Evolutionary conservation across 2,329 filamentous ascomycete species (phyloP), one percentile per base, ranked within the genome.

Genomic region (Arthrobotrys sphaeroides): DNA sequence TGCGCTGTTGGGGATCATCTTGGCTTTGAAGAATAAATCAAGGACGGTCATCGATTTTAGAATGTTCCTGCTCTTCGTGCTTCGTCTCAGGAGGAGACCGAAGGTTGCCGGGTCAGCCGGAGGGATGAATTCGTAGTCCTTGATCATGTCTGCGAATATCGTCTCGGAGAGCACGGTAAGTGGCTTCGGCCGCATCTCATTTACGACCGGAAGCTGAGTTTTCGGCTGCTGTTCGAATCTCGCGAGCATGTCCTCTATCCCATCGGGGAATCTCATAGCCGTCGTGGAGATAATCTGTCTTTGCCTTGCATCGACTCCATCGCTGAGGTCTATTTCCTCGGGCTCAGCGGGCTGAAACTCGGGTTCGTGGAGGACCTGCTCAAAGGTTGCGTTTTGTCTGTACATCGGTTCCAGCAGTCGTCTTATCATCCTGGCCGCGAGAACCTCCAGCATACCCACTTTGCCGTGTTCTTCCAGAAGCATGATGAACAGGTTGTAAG

Each of bases 21-120:
- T 74, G 4, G 70, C 57, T 26, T 57, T 67, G 28, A 49, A 38
- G 26, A 74, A 60, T 26, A 74, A 22, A 24, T 68, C 42, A 18
- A 74, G 55, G 26, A 62, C 62, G 3, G 70, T 68, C 22, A 57
- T 68, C 22, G 70, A 55, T 22, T 74, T 74, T 5, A 74, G 28
- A n/a, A 68, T 22, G 26, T 74, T 74, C 6, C 24, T 33, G 22
- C 24, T 49, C 40, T 59, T 64, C 7, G 70, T 74, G 31, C 45
- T 31, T 9, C 57, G 55, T 49, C 64, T 55, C 1, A 74, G 40
- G 18, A 74, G 45, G 2, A 74, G 55, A 18, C 70, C 70, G 28
- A 74, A 68, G n/a, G 70, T 74, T 20, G 62, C 62, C n/a, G 70
- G 62, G 33, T 74, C 70, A 5, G 70, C 70, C 18, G 70, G 70